Conservation (phyloP, 1,139 yeast genomes). For the Arxiozyma telluris region DNA sequence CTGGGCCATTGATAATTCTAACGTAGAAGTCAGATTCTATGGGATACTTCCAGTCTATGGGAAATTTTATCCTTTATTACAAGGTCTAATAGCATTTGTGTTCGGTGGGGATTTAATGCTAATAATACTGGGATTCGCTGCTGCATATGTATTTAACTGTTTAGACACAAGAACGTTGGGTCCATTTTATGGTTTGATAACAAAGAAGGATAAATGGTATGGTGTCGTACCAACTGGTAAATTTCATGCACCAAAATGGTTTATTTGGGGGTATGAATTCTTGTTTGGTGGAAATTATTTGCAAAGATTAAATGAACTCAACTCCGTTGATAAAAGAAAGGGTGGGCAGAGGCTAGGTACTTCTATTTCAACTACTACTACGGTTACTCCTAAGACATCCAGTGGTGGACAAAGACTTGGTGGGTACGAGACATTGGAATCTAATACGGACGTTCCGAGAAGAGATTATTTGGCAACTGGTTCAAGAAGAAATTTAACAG, state of each 20-base stretch:
- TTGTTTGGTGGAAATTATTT: conserved; percentile 9
- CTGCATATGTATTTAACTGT: conserved; percentile 27
- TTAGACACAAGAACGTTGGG: conserved; percentile 29
- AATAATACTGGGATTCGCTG: conserved; percentile 20
- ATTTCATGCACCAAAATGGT: conserved; percentile 23
- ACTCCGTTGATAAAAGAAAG: not conserved
- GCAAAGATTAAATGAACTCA: conserved; percentile 1
- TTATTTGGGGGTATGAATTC: conserved; percentile 9
- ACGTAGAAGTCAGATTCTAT: conserved; percentile 23
- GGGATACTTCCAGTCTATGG: conserved; percentile 30
- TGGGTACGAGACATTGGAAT: not conserved
- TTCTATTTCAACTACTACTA: not conserved
- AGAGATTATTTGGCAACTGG: conserved; percentile 4
- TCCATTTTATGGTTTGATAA: conserved; percentile 27
- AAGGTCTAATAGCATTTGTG: conserved; percentile 22
- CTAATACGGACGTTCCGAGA: not conserved
- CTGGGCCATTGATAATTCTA: conserved; percentile 28
- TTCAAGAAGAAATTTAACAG: conserved; percentile 2
- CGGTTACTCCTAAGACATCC: not conserved
- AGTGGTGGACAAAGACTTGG: conserved; percentile 5
- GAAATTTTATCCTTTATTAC: conserved; percentile 25
- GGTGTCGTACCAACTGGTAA: conserved; percentile 22
- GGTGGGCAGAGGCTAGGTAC: conserved; percentile 3
- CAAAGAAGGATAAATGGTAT: conserved; percentile 13
- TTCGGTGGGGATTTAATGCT: conserved; percentile 19